A percentile compares a stretch with the other conserved stretches of the same genome.
Conservation (phyloP, 2,329 filamentous ascomycete species). For the Pseudogymnoascus sp. region DNA sequence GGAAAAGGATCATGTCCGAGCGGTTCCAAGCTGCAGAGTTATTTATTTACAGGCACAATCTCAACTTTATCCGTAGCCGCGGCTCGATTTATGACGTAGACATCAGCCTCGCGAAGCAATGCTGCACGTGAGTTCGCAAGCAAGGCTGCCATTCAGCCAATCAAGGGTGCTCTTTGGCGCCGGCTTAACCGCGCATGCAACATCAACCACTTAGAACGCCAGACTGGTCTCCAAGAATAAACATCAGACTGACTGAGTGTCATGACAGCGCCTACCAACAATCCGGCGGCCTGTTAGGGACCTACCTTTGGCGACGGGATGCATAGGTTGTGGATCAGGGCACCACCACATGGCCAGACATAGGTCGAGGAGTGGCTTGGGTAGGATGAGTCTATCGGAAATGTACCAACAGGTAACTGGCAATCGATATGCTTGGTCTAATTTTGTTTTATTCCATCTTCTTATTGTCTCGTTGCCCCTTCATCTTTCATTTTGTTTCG, state of each 20-base stretch:
- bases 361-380: not conserved
- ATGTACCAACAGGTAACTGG: constrained; percentile 2
- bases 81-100: constrained; percentile 1
- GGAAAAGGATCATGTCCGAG: not conserved
- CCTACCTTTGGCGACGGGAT: not conserved
- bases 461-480: not conserved
- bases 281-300: not conserved
- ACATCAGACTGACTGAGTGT: constrained; percentile 1
- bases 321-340: not conserved
- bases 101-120: not conserved
- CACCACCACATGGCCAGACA: not conserved
- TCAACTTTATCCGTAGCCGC: not conserved
- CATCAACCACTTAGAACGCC: not conserved
- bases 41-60: not conserved
- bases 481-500: not conserved
- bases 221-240: not conserved
- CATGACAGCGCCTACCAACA: constrained; percentile 5
- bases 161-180: not conserved
- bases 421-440: not conserved
- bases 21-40: not conserved
- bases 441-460: constrained; percentile 3
- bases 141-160: not conserved
- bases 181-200: not conserved
- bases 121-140: not conserved
- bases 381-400: not conserved